These are phyloP conservation scores for Fremontodendron californicum DNA, from an alignment of 345 rosid species.

Conservation along the genomic window DNA sequence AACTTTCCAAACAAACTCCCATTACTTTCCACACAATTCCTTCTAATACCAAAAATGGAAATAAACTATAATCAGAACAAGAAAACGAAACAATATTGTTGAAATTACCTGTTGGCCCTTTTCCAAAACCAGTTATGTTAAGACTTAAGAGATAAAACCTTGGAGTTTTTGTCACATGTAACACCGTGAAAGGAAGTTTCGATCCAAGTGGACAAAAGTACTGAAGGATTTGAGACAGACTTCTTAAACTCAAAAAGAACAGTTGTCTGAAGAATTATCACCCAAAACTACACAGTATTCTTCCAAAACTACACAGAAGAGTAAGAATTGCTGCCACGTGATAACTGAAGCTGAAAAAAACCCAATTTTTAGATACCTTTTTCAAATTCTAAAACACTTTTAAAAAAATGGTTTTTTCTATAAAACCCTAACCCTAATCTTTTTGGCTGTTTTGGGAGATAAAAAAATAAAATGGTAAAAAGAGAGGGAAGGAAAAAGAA, in stretches of 20 bases:
- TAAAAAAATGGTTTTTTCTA: background rate
- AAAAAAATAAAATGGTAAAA: slow-evolving; percentile 2
- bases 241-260: slow-evolving; percentile 64
- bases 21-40: slow-evolving; percentile 42
- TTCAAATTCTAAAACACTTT: slow-evolving; percentile 15
- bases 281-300: slow-evolving; percentile 22
- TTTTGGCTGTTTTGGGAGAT: slow-evolving; percentile 13
- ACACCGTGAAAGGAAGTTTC: slow-evolving; percentile 54
- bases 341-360: slow-evolving; percentile 38
- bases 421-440: slow-evolving; percentile 41
- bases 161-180: slow-evolving; percentile 49
- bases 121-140: slow-evolving; percentile 57
- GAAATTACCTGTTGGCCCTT: slow-evolving; percentile 35
- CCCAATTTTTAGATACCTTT: no score
- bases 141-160: slow-evolving; percentile 73
- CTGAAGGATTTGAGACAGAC: slow-evolving; percentile 55
- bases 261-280: slow-evolving; percentile 46
- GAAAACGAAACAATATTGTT: slow-evolving; percentile 29
- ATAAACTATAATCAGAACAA: slow-evolving; percentile 52
- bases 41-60: slow-evolving; percentile 66
- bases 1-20: slow-evolving; percentile 62
- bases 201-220: slow-evolving; percentile 62
- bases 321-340: slow-evolving; percentile 42
- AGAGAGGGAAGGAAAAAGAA: no score
- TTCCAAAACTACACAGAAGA: slow-evolving; percentile 30